Conservation (phyloP, 176 grass and related monocot species). For the Avena atlantica region DNA sequence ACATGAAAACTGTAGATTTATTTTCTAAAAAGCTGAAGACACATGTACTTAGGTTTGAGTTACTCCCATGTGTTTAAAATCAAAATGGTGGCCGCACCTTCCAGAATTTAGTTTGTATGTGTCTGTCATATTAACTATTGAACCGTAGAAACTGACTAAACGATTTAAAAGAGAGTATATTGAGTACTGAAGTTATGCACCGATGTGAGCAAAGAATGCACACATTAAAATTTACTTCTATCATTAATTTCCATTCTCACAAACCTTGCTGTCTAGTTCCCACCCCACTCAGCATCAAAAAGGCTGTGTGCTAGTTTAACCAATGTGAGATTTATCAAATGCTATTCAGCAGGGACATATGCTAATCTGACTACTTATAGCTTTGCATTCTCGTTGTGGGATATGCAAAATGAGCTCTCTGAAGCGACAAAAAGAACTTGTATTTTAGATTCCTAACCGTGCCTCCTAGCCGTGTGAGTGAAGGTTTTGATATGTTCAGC, state of each 20-base stretch:
- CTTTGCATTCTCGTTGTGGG: constrained; percentile 11
- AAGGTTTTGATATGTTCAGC: constrained; percentile 14
- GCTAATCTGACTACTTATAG: neutral
- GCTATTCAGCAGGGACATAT: constrained; percentile 21
- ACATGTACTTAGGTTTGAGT: neutral
- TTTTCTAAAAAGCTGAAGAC: neutral
- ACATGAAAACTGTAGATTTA: neutral
- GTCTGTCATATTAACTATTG: neutral
- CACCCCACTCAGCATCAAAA: too few relatives aligned
- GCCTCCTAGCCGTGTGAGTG: neutral
- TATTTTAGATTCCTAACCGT: neutral
- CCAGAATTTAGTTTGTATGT: neutral
- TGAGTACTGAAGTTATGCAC: neutral
- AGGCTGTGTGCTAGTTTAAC: too few relatives aligned
- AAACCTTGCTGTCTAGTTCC: too few relatives aligned
- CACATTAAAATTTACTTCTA: too few relatives aligned
- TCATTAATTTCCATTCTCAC: too few relatives aligned
- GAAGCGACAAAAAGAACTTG: neutral
- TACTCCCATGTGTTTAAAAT: neutral
- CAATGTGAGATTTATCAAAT: neutral
- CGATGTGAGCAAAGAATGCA: neutral
- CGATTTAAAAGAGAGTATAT: constrained; percentile 8
- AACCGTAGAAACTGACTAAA: neutral
- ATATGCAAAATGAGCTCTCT: constrained; percentile 10
- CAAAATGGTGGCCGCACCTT: neutral